Base-by-base conservation (phyloP, 257 asterid genomes). In the Penstemon davidsonii region DNA sequence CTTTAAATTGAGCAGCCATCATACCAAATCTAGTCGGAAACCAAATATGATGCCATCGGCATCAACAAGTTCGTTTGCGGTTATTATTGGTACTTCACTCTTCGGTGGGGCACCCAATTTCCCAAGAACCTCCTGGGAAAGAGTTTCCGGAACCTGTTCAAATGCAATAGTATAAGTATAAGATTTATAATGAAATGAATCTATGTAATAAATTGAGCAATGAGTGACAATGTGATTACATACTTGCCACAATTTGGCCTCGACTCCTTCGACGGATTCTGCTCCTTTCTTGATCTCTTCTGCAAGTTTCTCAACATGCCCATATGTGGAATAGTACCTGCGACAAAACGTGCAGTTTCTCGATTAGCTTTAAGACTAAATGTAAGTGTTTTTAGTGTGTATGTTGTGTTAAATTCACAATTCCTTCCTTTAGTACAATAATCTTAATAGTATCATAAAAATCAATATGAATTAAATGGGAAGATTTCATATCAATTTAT, bases 261-360 rank as follows among this genome's bases (percentile, higher is more conserved):
- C 95, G 0, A 89, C 92, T 4, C 94, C 91, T 77, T 86, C 85
- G 10, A 86, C 81, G 1, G 90, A 75, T 42, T 85, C 90, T 3
- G 86, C 92, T 11, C 96, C 96, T 77, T 73, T 89, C 81, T 81
- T 80, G 42, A 89, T 89, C 84, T 86, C 96, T 36, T 76, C 77
- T 0, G 90, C 96, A 5, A 88, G 85, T 66, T 63, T 82, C 78
- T 82, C 91, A 4, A 88, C 93, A 52, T 88, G 96, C 1, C 96
- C 96, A 40, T 88, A 86, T 18, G 73, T 82, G 5, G 93, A 84
- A 71, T 88, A 25, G 33, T 25, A 25, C 33, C 33, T 25, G 33
- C 2, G 33, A 25, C 33, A 25, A 25, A 25, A 25, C 33, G 33
- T 25, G 33, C 33, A 25, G 33, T 25, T 25, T 25, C 33, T 25